phyloP scores from a whole-genome alignment of 768 basidiomycete species.

The Punctularia strigosozonata region DNA sequence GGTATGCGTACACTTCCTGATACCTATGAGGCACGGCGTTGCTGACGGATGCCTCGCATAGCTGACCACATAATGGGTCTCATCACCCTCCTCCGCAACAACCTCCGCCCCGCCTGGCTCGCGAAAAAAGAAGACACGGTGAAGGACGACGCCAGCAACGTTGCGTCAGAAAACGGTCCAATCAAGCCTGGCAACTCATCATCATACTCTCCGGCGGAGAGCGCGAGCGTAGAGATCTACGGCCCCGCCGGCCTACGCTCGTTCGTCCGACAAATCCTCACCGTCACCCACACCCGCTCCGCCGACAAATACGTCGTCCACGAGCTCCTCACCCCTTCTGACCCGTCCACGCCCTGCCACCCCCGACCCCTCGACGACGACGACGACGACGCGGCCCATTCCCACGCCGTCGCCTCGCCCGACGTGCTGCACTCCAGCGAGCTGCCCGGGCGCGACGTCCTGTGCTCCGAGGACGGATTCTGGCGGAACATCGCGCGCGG shows the following conservation, averaged over 20 bases:
- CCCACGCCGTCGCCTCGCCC: neutral
- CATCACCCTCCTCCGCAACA: slow-evolving; percentile 48
- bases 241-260: slow-evolving; percentile 69
- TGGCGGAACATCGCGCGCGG: slow-evolving; percentile 47
- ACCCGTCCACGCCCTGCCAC: slow-evolving; percentile 41
- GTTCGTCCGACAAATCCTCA: slow-evolving; percentile 61
- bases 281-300: slow-evolving; percentile 45
- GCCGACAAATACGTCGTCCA: slow-evolving; percentile 63
- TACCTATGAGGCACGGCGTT: neutral
- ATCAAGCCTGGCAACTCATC: slow-evolving; percentile 4
- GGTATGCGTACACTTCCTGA: slow-evolving; percentile 24
- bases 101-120: slow-evolving; percentile 37
- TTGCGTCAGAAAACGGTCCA: slow-evolving; percentile 11
- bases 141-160: slow-evolving; percentile 8
- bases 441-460: slow-evolving; percentile 46
- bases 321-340: slow-evolving; percentile 54
- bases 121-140: too few species aligned
- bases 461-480: slow-evolving; percentile 40
- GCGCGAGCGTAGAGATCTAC: slow-evolving; percentile 55
- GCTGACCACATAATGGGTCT: slow-evolving; percentile 73
- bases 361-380: slow-evolving; percentile 6
- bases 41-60: slow-evolving; percentile 10
- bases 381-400: neutral
- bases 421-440: slow-evolving; percentile 54
- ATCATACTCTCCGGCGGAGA: slow-evolving; percentile 11